phyloP scores from a whole-genome alignment of 345 rosid genomes.

The Nasturtium officinale region DNA sequence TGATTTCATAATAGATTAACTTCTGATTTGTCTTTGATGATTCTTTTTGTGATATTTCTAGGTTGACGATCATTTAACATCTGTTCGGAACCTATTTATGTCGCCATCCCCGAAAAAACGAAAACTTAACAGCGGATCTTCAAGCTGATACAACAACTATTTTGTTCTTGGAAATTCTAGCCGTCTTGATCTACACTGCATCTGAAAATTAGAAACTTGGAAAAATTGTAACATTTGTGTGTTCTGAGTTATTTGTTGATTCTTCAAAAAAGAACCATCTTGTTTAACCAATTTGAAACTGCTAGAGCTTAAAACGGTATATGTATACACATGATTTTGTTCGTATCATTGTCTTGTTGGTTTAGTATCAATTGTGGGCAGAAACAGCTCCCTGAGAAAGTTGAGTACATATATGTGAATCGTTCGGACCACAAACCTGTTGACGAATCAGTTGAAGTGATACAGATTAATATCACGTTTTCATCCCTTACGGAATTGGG shows the following conservation, averaged over 20 bases:
- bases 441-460: neutral
- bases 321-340: neutral
- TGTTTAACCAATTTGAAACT: neutral
- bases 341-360: neutral
- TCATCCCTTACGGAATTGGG: neutral
- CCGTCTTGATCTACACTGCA: slow-evolving; percentile 3
- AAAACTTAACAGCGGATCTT: slow-evolving; percentile 45
- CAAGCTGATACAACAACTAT: slow-evolving; percentile 15
- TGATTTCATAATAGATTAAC: neutral
- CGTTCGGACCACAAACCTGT: neutral
- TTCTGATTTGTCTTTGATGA: slow-evolving; percentile 9
- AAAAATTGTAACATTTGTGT: slow-evolving; percentile 13
- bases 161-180: slow-evolving; percentile 1
- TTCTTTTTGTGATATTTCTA: slow-evolving; percentile 24
- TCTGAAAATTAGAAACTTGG: slow-evolving; percentile 2
- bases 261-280: neutral
- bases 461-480: neutral
- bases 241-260: slow-evolving; percentile 8
- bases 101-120: slow-evolving; percentile 60
- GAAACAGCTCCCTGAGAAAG: neutral
- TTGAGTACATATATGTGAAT: neutral
- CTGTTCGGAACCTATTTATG: slow-evolving; percentile 69
- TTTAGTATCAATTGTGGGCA: neutral
- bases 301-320: slow-evolving; percentile 1
- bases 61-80: slow-evolving; percentile 81